A percentile compares a stretch with the other conserved stretches of the same genome.
Evolutionary conservation across 257 asterid species (phyloP).

Genomic region (Verbena officinalis): DNA sequence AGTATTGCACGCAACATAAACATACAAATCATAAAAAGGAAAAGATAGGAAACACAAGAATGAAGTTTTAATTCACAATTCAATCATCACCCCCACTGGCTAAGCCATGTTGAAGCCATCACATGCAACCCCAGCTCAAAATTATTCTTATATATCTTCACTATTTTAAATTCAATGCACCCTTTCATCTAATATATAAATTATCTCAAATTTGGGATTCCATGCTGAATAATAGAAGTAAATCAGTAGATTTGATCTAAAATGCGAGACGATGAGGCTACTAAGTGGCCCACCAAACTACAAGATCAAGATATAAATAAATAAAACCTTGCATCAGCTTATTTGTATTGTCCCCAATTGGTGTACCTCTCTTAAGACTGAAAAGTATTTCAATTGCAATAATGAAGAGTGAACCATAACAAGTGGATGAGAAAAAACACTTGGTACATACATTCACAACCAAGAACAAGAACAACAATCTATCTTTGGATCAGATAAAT

Average conservation of each 20-base stretch:
- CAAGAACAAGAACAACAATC: slow-evolving; percentile 40
- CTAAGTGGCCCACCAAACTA: slow-evolving; percentile 17
- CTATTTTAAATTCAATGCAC: too few species aligned
- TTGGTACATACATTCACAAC: slow-evolving; percentile 44
- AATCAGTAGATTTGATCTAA: not conserved
- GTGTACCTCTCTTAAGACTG: slow-evolving; percentile 4
- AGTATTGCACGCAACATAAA: too few species aligned
- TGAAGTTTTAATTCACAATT: too few species aligned
- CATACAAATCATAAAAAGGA: too few species aligned
- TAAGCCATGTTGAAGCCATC: too few species aligned
- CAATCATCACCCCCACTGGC: too few species aligned
- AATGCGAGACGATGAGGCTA: not conserved
- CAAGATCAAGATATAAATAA: slow-evolving; percentile 27
- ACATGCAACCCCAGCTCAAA: too few species aligned
- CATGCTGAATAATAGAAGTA: too few species aligned
- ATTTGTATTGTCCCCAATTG: slow-evolving; percentile 26
- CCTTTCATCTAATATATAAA: too few species aligned
- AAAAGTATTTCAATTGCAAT: slow-evolving; percentile 22
- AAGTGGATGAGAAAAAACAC: slow-evolving; percentile 45
- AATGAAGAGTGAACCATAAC: slow-evolving; percentile 24
- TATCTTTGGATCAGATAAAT: slow-evolving; percentile 51
- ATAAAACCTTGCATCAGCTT: slow-evolving; percentile 15
- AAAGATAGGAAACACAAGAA: too few species aligned
- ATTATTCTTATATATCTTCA: too few species aligned
- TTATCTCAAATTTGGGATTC: too few species aligned